These are phyloP conservation scores for Raffaelea arxii DNA, from an alignment of 2,329 filamentous ascomycete species.

Conservation along the genomic window DNA sequence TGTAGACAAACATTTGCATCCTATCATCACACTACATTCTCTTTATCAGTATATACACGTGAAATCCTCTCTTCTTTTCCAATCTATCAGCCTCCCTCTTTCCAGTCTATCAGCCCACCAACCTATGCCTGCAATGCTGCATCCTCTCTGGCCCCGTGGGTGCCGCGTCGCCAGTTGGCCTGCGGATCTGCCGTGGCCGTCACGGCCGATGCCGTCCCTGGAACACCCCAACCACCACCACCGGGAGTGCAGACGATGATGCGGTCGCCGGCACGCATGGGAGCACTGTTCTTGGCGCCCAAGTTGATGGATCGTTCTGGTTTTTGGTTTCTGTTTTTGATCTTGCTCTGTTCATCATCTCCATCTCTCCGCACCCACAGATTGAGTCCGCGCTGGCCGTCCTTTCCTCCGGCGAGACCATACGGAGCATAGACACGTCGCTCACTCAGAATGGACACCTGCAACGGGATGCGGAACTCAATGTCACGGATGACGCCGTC, in stretches of 20 bases:
- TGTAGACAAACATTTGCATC: too few relatives aligned
- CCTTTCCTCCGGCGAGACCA: conserved; percentile 72
- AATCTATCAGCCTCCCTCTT: neutral
- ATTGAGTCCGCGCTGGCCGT: conserved; percentile 71
- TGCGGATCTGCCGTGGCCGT: conserved; percentile 39
- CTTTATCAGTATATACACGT: too few relatives aligned
- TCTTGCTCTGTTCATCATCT: conserved; percentile 41
- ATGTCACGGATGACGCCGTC: conserved; percentile 72
- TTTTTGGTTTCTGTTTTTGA: conserved; percentile 38
- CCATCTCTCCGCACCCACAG: conserved; percentile 74
- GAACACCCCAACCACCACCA: conserved; percentile 64
- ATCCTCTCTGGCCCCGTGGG: conserved; percentile 47
- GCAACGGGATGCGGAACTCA: conserved; percentile 68
- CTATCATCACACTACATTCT: too few relatives aligned
- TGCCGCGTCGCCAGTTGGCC: conserved; percentile 44
- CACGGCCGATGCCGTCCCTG: conserved; percentile 46
- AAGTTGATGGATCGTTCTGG: conserved; percentile 60
- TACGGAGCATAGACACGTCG: conserved; percentile 69
- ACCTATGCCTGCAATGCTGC: conserved; percentile 45
- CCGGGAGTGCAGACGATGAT: conserved; percentile 73
- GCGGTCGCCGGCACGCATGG: conserved; percentile 65
- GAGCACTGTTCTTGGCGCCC: conserved; percentile 70
- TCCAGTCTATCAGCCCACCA: too few relatives aligned
- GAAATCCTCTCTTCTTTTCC: too few relatives aligned
- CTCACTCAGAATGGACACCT: conserved; percentile 72